Evolutionary conservation across 1,139 yeast genomes (phyloP), one percentile per base, ranked within the genome.

Genomic region (Sugiyamaella novakii): DNA sequence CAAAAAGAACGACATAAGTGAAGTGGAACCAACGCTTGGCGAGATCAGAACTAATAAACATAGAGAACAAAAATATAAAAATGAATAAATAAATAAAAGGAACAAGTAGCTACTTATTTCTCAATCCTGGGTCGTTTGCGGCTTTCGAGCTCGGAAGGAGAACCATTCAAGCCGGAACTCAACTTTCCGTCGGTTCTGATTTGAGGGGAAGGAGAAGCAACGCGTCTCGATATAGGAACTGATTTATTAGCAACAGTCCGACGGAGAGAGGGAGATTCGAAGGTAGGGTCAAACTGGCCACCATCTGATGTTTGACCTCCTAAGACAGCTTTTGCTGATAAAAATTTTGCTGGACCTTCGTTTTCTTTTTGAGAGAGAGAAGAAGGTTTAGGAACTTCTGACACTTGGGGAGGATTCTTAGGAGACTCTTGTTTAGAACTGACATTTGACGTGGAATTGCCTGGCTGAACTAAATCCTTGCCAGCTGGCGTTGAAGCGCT

Each of bases 311-410:
- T 65, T 50, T 75, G 80, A 11, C 78, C 71, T 12, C 52, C 55
- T 2, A 76, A 77, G 0, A 86, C 85, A 6, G 77, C 78, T 51
- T 77, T 73, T 8, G 86, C 86, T 53, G 81, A 74, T 14, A 81
- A 80, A 66, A 82, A 81, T 33, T 74, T 60, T 3, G 74, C 70
- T 18, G 67, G 43, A 12, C 34, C n/a, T 54, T 8, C 54, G 7
- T 17, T 34, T 5, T 5, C 25, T 3, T 19, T 27, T 12, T 5
- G 8, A 8, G 25, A 22, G 5, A 8, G 5, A 6, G 25, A 6
- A 8, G 25, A 22, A 22, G 25, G 8, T 22, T 5, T 8, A 6
- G 25, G 8, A 22, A 6, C 8, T 5, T 5, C 8, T 22, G 25
- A 22, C 8, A 8, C 8, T 22, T 5, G 8, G 8, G 8, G 5